phyloP scores from a whole-genome alignment of 2,329 filamentous ascomycete genomes.

The Aciculosporium take region DNA sequence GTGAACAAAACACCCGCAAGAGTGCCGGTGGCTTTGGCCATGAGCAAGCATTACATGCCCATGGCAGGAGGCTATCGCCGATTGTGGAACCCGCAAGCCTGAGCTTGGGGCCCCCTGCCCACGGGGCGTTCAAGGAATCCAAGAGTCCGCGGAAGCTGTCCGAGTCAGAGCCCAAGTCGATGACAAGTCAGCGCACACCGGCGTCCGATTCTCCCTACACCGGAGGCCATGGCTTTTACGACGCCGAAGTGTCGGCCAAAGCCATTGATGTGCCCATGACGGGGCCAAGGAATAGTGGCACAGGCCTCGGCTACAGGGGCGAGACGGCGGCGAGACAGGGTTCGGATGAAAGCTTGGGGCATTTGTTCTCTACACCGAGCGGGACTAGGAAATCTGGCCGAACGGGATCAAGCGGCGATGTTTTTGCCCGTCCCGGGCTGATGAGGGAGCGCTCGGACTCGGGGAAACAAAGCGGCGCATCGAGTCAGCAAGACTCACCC shows the following conservation, averaged over 20 bases:
- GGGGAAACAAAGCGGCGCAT: slow-evolving; percentile 16
- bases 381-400: slow-evolving; percentile 19
- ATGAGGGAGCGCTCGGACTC: slow-evolving; percentile 15
- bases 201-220: slow-evolving; percentile 35
- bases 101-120: slow-evolving; percentile 32
- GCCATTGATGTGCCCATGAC: slow-evolving; percentile 39
- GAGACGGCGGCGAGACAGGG: slow-evolving; percentile 30
- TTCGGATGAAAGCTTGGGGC: slow-evolving; percentile 43
- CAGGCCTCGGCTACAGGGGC: slow-evolving; percentile 15
- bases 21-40: slow-evolving; percentile 5
- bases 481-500: slow-evolving; percentile 25
- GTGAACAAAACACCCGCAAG: too few relatives aligned
- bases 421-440: slow-evolving; percentile 15
- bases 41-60: slow-evolving; percentile 15
- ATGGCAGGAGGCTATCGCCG: slow-evolving; percentile 28
- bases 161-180: slow-evolving; percentile 36
- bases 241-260: slow-evolving; percentile 36
- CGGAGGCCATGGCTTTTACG: slow-evolving; percentile 54
- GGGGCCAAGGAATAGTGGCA: slow-evolving; percentile 23
- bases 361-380: slow-evolving; percentile 45
- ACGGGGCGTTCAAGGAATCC: slow-evolving; percentile 17
- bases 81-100: slow-evolving; percentile 38
- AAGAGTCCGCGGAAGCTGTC: slow-evolving; percentile 28
- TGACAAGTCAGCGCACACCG: slow-evolving; percentile 35
- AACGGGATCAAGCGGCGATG: slow-evolving; percentile 9